Evolutionary conservation across 108 stramenopile species (phyloP).

Genomic region (Fragilariopsis cylindrus): DNA sequence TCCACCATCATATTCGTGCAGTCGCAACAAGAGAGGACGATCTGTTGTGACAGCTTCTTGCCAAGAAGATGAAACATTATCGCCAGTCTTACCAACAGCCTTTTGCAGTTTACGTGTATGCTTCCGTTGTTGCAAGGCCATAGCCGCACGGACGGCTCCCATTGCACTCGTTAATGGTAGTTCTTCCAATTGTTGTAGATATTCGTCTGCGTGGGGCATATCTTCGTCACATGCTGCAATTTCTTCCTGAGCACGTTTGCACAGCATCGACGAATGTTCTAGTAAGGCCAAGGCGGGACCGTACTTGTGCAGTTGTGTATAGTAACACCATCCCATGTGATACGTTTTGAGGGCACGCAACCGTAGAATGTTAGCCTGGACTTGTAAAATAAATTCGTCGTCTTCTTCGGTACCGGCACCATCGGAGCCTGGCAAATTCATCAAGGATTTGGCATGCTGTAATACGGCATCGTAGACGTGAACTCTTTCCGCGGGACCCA

Average conservation of each 20-base stretch:
- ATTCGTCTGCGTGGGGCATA: constrained; percentile 56
- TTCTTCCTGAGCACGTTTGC: constrained; percentile 71
- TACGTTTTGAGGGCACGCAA: constrained; percentile 59
- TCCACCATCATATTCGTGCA: constrained; percentile 68
- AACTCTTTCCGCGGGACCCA: constrained; percentile 50
- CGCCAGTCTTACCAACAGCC: neutral
- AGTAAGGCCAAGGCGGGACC: constrained; percentile 56
- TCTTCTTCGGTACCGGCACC: constrained; percentile 34
- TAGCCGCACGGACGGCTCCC: constrained; percentile 34
- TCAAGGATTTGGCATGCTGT: constrained; percentile 70
- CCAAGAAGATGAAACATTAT: neutral
- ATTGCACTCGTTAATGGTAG: constrained; percentile 28
- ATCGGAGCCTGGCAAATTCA: constrained; percentile 42
- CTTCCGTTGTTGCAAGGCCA: constrained; percentile 32
- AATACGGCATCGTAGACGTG: constrained; percentile 80
- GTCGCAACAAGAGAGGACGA: constrained; percentile 54
- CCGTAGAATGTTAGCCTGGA: constrained; percentile 74
- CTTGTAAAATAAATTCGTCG: constrained; percentile 75
- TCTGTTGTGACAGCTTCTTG: constrained; percentile 24
- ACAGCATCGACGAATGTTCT: constrained; percentile 55
- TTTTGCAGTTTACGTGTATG: constrained; percentile 20
- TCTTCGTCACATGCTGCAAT: constrained; percentile 79
- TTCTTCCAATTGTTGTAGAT: constrained; percentile 54
- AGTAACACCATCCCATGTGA: constrained; percentile 42
- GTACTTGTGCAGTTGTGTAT: constrained; percentile 33